These are phyloP conservation scores for Clarireedia sp. DNA, from an alignment of 2,329 filamentous ascomycete species.

Conservation along the genomic window DNA sequence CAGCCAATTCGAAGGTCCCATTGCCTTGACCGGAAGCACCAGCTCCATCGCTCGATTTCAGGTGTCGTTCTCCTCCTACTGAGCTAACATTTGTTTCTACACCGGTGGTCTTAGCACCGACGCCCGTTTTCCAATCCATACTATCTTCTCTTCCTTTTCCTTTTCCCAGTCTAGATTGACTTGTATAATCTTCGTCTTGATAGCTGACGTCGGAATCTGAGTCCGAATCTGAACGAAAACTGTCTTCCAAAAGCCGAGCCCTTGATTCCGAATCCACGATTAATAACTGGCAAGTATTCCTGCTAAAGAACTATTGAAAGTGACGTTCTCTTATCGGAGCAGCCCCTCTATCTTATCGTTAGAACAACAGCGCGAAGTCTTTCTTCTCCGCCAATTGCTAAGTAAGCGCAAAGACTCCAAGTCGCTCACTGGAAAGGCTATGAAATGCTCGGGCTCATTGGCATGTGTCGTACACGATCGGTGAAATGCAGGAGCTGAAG, in stretches of 20 bases:
- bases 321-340: not conserved
- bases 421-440: constrained; percentile 26
- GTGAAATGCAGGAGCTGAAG: not conserved
- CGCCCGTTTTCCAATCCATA: not conserved
- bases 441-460: not conserved
- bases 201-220: constrained; percentile 1
- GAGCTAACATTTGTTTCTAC: constrained; percentile 15
- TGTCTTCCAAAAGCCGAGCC: constrained; percentile 26
- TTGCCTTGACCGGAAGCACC: constrained; percentile 3
- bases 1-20: constrained; percentile 14
- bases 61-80: constrained; percentile 11
- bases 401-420: constrained; percentile 32
- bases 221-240: constrained; percentile 16
- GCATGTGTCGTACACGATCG: not conserved
- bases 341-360: not conserved
- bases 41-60: constrained; percentile 22
- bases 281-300: not conserved
- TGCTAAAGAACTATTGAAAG: too few relatives aligned
- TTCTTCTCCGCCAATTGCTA: constrained; percentile 19
- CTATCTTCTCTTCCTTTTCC: constrained; percentile 6
- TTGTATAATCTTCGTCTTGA: constrained; percentile 3
- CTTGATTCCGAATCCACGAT: constrained; percentile 3
- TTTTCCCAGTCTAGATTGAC: constrained; percentile 6
- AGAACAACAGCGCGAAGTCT: constrained; percentile 20
- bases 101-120: constrained; percentile 11